Evolutionary conservation across 257 asterid genomes (phyloP), one percentile per base, ranked within the genome.

Genomic region (Rehmannia glutinosa): DNA sequence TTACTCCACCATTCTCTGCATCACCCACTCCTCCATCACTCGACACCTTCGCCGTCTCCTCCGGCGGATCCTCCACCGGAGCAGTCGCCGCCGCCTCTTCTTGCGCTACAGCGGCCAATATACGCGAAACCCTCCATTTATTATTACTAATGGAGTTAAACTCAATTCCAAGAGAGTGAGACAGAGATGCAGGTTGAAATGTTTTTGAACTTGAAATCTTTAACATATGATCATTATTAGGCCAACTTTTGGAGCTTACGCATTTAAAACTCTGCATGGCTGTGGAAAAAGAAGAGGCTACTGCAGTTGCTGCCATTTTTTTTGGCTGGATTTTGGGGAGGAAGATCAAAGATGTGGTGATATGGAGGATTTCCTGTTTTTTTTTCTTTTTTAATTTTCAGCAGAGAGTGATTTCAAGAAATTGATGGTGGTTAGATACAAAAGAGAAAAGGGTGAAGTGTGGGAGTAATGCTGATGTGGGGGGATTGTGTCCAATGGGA

Each of bases 81-180:
- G 73, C 81, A 25, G 78, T 35, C 28, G n/a, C 58, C 58, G 78
- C 82, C 3, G 76, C 84, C 78, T 86, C 95, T 54, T 87, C 92
- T 51, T 87, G 90, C 32, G 84, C 90, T 12, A 87, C 87, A 0
- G 89, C 85, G 10, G 94, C 96, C 27, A 76, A 66, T 1, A 83
- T 5, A 39, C 86, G 81, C 15, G 73, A 59, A 16, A 71, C 55
- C 81, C 85, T 76, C 89, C 88, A 74, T 78, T 76, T 84, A 43
- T 74, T 30, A 57, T 74, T 20, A 0, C 42, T 42, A 17, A 76
- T 30, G 64, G 76, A 71, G 36, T 12, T 69, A 5, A 77, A 69
- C 35, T 81, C 92, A 39, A 61, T 59, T 16, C 82, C 77, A 10
- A 81, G 47, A 54, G 80, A 72, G 61, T 78, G 77, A 2, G 82